A percentile compares a stretch with the other conserved stretches of the same genome.
phyloP scores from a whole-genome alignment of 140 eudicot genomes.

The Oenanthe javanica region DNA sequence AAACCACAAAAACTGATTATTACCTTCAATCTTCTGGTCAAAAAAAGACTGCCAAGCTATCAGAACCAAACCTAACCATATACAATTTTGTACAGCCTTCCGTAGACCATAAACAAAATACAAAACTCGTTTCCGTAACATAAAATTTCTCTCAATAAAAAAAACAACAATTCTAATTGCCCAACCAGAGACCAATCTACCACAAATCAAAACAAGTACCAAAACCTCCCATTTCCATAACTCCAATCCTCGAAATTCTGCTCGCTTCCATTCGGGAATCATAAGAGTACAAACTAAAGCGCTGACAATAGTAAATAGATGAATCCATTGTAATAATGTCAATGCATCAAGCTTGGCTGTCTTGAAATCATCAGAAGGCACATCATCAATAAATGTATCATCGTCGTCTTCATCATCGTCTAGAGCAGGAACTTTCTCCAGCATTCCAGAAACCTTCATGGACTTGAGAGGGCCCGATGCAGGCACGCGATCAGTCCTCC shows the following conservation, averaged over 20 bases:
- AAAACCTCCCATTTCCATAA: slow-evolving; percentile 95
- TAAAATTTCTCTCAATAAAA: slow-evolving; percentile 67
- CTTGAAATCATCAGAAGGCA: slow-evolving; percentile 41
- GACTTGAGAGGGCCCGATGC: slow-evolving; percentile 34
- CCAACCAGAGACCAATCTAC: slow-evolving; percentile 92
- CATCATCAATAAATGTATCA: slow-evolving; percentile 31
- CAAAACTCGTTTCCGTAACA: slow-evolving; percentile 63
- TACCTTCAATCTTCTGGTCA: slow-evolving; percentile 50
- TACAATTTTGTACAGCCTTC: slow-evolving; percentile 70
- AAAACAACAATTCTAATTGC: slow-evolving; percentile 55
- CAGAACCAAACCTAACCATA: slow-evolving; percentile 81
- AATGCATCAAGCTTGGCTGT: slow-evolving; percentile 28
- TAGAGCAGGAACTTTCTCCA: slow-evolving; percentile 6
- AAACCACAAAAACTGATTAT: slow-evolving; percentile 31
- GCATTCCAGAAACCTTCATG: slow-evolving; percentile 19
- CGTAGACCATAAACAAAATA: slow-evolving; percentile 85
- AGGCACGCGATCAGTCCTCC: slow-evolving; percentile 24
- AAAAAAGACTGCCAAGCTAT: slow-evolving; percentile 78
- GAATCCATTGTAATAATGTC: slow-evolving; percentile 38
- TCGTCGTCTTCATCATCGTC: slow-evolving; percentile 26
- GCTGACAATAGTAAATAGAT: slow-evolving; percentile 28
- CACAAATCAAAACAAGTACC: slow-evolving; percentile 80
- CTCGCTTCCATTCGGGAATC: slow-evolving; percentile 23
- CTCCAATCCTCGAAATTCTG: slow-evolving; percentile 39
- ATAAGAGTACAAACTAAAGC: slow-evolving; percentile 25